Percentiles rank a stretch among this genome's conserved stretches.
Evolutionary conservation across 148 eudicot genomes (phyloP).

Genomic region (Cornus florida): DNA sequence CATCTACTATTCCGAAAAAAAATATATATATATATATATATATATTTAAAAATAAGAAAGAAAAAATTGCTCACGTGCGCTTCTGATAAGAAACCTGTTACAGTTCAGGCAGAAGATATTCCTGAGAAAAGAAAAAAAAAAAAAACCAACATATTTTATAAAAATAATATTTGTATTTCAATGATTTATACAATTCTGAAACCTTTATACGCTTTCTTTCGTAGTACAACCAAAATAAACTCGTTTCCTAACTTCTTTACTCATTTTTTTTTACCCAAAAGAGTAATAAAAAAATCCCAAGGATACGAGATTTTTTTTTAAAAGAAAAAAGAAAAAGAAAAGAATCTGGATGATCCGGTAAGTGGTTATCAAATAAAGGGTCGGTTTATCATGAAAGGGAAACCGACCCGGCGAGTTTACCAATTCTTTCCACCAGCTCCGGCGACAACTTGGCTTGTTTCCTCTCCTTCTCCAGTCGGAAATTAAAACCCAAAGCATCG

Average conservation of each 20-base stretch:
- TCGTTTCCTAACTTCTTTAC: conserved; percentile 9
- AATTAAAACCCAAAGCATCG: conserved; percentile 84
- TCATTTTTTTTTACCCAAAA: conserved; percentile 13
- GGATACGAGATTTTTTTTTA: background rate
- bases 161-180: too few relatives aligned
- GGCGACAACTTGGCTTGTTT: conserved; percentile 67
- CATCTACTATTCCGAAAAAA: conserved; percentile 23
- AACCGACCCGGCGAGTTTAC: conserved; percentile 72
- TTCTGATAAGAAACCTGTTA: conserved; percentile 6
- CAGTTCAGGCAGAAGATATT: conserved; percentile 3
- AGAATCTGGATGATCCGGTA: conserved; percentile 23
- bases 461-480: conserved; percentile 51
- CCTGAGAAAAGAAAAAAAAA: background rate
- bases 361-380: conserved; percentile 21
- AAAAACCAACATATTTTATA: too few relatives aligned
- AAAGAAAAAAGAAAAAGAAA: conserved; percentile 10
- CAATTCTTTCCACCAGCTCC: conserved; percentile 62
- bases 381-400: conserved; percentile 37
- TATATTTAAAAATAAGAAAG: too few relatives aligned
- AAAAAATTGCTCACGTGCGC: conserved; percentile 42
- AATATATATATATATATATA: too few relatives aligned
- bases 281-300: conserved; percentile 4
- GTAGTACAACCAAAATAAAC: conserved; percentile 20
- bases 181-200: too few relatives aligned
- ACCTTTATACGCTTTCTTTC: conserved; percentile 1